Conservation (phyloP, 352 stramenopile species). For the Ochromonadaceae sp. region DNA sequence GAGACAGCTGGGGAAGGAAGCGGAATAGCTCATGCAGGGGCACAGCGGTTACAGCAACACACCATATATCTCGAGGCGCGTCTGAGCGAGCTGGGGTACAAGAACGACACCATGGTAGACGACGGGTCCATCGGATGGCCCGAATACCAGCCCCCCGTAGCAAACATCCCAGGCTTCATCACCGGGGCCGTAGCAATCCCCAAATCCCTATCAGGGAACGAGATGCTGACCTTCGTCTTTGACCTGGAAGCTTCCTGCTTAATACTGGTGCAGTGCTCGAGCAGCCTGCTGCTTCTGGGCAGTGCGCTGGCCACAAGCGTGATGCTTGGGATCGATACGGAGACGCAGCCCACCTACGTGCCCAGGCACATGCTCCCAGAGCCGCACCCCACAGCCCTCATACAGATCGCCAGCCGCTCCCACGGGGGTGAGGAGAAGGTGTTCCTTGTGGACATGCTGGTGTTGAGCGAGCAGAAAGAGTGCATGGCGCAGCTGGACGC, state of each 20-base stretch:
- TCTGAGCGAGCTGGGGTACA: no score
- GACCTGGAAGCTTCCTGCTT: neutral
- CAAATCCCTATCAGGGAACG: no score
- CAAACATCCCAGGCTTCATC: no score
- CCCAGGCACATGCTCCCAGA: no score
- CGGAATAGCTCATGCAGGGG: no score
- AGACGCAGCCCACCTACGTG: neutral
- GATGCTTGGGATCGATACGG: neutral
- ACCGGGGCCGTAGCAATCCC: no score
- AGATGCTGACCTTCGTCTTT: neutral
- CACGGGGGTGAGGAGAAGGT: neutral
- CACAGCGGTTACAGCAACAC: no score
- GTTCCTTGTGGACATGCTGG: conserved; percentile 12
- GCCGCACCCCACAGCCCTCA: neutral
- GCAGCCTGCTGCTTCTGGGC: neutral
- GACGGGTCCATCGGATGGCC: no score
- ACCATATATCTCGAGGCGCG: no score
- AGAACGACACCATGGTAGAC: no score
- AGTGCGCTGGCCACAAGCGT: neutral
- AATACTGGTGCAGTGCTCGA: neutral
- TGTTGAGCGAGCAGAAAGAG: neutral
- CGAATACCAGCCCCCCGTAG: no score
- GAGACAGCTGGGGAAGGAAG: no score
- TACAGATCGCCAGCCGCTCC: conserved; percentile 1
- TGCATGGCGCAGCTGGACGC: neutral